These are phyloP conservation scores for Hibiscus mutabilis DNA, from an alignment of 345 rosid species.

Conservation along the genomic window DNA sequence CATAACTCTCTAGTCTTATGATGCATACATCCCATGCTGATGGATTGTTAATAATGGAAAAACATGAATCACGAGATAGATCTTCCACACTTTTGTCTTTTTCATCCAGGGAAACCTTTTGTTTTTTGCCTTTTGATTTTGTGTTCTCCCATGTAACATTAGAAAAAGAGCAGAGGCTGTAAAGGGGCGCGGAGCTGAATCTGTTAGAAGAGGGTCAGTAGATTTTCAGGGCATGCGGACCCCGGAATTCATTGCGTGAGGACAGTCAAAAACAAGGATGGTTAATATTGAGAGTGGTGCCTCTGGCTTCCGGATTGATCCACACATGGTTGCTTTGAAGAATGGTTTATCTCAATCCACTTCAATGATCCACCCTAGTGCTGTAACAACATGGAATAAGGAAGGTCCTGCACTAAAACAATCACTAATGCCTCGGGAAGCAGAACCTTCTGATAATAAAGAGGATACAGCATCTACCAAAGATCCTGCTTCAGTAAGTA, in stretches of 20 bases:
- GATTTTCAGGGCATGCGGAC: constrained; percentile 36
- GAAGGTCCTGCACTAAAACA: constrained; percentile 13
- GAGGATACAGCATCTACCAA: constrained; percentile 8
- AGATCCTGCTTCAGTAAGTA: constrained; percentile 29
- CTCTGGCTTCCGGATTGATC: neutral
- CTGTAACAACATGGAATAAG: constrained; percentile 8
- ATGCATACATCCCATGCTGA: neutral
- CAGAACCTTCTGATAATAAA: constrained; percentile 13
- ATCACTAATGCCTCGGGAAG: constrained; percentile 20
- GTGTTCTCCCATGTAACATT: constrained; percentile 18
- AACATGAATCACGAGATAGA: neutral
- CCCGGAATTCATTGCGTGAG: constrained; percentile 57
- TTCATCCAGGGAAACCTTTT: neutral
- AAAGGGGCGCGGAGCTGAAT: constrained; percentile 58
- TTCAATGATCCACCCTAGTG: neutral
- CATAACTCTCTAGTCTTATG: neutral
- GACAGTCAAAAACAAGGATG: constrained; percentile 14
- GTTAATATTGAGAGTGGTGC: neutral
- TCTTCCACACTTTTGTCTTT: neutral
- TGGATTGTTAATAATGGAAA: neutral
- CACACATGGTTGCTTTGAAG: neutral
- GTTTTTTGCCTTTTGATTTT: neutral
- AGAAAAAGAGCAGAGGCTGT: constrained; percentile 59
- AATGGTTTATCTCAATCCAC: neutral
- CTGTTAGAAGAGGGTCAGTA: constrained; percentile 55